Conservation (phyloP, 2,329 filamentous ascomycete genomes). For the Cercospora canescens region DNA sequence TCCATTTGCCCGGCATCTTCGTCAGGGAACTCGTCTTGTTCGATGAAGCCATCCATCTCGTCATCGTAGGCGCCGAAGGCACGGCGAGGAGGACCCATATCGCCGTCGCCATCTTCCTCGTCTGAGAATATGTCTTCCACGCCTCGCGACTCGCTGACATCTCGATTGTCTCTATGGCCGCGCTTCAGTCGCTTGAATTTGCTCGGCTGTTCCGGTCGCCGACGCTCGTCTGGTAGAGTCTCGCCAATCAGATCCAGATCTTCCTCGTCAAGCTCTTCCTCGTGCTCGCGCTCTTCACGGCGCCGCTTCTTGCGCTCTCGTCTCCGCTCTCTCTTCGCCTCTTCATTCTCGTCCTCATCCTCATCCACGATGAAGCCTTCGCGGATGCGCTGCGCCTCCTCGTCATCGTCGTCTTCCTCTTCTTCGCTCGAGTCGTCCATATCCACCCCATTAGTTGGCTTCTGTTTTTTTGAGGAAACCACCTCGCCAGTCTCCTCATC, state of each 20-base stretch:
- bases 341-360: slow-evolving; percentile 78
- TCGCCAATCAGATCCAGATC: slow-evolving; percentile 94
- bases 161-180: slow-evolving; percentile 73
- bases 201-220: slow-evolving; percentile 64
- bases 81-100: slow-evolving; percentile 45
- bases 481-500: slow-evolving; percentile 72
- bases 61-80: slow-evolving; percentile 60
- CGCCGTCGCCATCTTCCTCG: slow-evolving; percentile 72
- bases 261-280: slow-evolving; percentile 85
- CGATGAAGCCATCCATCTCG: slow-evolving; percentile 91
- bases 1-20: slow-evolving; percentile 74
- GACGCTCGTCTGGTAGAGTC: slow-evolving; percentile 68
- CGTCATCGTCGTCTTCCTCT: slow-evolving; percentile 82
- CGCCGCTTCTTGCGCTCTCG: slow-evolving; percentile 75
- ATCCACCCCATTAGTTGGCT: slow-evolving; percentile 43
- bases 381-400: slow-evolving; percentile 74
- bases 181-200: slow-evolving; percentile 97
- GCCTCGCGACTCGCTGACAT: slow-evolving; percentile 64
- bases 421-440: slow-evolving; percentile 88
- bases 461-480: slow-evolving; percentile 30
- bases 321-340: slow-evolving; percentile 57
- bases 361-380: slow-evolving; percentile 97
- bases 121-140: slow-evolving; percentile 94
- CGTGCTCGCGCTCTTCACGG: slow-evolving; percentile 78
- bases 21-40: slow-evolving; percentile 89